Percentiles rank a stretch among this genome's conserved stretches.
Evolutionary conservation across 768 basidiomycete genomes (phyloP).

Genomic region (Mycena filopes): DNA sequence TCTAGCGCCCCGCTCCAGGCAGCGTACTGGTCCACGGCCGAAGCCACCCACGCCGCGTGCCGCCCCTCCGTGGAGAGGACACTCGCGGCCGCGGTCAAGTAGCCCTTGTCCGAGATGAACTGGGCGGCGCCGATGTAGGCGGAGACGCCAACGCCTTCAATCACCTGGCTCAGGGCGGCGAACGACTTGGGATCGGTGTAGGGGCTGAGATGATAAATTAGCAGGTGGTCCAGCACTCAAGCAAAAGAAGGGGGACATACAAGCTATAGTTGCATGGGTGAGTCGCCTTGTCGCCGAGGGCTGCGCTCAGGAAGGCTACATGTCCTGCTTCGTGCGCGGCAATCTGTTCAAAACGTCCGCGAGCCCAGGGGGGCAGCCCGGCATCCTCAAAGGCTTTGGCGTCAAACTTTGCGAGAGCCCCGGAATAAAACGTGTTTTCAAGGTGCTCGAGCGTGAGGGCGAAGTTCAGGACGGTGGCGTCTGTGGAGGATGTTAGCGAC

Average conservation of each 20-base stretch:
- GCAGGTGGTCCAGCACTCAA: background rate
- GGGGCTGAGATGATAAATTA: slow-evolving; percentile 44
- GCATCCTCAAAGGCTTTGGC: slow-evolving; percentile 52
- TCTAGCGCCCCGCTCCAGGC: slow-evolving; percentile 67
- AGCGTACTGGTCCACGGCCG: slow-evolving; percentile 52
- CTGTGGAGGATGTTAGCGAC: slow-evolving; percentile 13
- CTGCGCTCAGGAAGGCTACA: slow-evolving; percentile 48
- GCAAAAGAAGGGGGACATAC: slow-evolving; percentile 46
- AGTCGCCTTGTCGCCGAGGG: slow-evolving; percentile 60
- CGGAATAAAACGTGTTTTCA: slow-evolving; percentile 55
- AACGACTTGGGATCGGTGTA: slow-evolving; percentile 62
- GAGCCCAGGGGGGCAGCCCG: slow-evolving; percentile 58
- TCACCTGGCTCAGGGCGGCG: slow-evolving; percentile 56
- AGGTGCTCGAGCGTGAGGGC: slow-evolving; percentile 59
- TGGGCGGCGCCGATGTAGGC: slow-evolving; percentile 68
- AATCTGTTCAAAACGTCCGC: slow-evolving; percentile 61
- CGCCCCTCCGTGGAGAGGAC: slow-evolving; percentile 71
- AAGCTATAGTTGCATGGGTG: slow-evolving; percentile 70
- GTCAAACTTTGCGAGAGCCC: slow-evolving; percentile 53
- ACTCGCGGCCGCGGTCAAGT: slow-evolving; percentile 63
- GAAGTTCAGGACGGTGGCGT: slow-evolving; percentile 50
- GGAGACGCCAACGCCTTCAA: slow-evolving; percentile 64
- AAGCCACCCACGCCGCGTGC: slow-evolving; percentile 65
- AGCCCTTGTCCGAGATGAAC: slow-evolving; percentile 55
- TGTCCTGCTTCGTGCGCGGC: slow-evolving; percentile 60